These are phyloP conservation scores for Rhodamnia argentea DNA, from an alignment of 345 rosid species.

Conservation along the genomic window DNA sequence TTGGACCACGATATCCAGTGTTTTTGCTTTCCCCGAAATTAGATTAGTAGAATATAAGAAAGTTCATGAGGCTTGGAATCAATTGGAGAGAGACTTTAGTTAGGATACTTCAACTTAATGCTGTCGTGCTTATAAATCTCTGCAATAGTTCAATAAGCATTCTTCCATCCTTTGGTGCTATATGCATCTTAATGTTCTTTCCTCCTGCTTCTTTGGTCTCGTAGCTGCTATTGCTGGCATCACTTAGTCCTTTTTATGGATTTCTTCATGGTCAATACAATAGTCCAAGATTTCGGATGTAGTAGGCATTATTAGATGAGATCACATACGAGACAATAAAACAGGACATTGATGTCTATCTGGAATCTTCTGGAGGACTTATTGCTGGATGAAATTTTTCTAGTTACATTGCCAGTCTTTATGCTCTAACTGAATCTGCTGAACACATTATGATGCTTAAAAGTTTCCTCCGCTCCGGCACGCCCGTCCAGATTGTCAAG, in stretches of 20 bases:
- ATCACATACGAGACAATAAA: background rate
- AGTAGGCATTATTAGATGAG: background rate
- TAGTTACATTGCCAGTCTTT: background rate
- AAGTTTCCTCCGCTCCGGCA: slow-evolving; percentile 24
- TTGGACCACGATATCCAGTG: background rate
- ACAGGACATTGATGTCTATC: background rate
- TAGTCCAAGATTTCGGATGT: background rate
- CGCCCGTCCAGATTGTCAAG: slow-evolving; percentile 45
- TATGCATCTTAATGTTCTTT: background rate
- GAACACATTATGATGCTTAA: background rate
- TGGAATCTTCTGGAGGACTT: background rate
- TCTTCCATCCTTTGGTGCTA: background rate
- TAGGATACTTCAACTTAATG: background rate
- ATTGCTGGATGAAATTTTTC: background rate
- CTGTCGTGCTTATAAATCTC: background rate
- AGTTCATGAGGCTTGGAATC: background rate
- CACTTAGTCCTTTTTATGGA: background rate
- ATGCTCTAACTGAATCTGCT: background rate
- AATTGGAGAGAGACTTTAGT: background rate
- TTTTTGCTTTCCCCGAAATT: background rate
- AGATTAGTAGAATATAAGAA: background rate
- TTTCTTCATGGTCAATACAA: background rate
- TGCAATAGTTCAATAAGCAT: background rate
- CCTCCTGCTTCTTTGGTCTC: background rate
- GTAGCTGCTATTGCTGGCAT: background rate